These are phyloP conservation scores for Solidago caesia DNA, from an alignment of 129 eudicot species.

Conservation along the genomic window DNA sequence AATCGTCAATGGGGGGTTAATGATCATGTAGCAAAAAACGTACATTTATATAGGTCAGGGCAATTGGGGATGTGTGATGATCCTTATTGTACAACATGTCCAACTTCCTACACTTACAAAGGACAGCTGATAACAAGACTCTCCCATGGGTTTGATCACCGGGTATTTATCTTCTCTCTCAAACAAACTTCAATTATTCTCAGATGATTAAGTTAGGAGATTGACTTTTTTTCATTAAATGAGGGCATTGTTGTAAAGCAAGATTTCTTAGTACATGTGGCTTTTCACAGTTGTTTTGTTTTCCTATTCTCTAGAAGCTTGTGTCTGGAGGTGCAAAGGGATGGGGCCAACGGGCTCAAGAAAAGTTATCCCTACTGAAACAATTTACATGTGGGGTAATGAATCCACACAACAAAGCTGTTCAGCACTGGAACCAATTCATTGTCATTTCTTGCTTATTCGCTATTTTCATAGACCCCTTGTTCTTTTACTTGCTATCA, in stretches of 20 bases:
- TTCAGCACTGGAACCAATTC: constrained; percentile 79
- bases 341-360: constrained; percentile 50
- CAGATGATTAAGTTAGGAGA: too few relatives aligned
- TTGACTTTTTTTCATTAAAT: too few relatives aligned
- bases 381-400: constrained; percentile 55
- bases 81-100: constrained; percentile 88
- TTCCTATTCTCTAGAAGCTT: constrained; percentile 36
- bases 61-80: constrained; percentile 75
- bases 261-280: not conserved
- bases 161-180: constrained; percentile 41
- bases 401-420: constrained; percentile 71
- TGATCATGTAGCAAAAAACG: constrained; percentile 43
- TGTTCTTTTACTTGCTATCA: constrained; percentile 68
- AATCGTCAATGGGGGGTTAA: constrained; percentile 23
- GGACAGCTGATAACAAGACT: constrained; percentile 30
- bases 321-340: constrained; percentile 62
- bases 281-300: not conserved
- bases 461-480: constrained; percentile 72
- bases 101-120: constrained; percentile 44
- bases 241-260: not conserved
- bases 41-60: constrained; percentile 65
- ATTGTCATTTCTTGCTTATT: constrained; percentile 61
- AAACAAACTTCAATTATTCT: not conserved
- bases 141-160: constrained; percentile 35
- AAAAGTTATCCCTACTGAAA: constrained; percentile 38